Evolutionary conservation across 257 asterid species (phyloP).

Genomic region (Striga asiatica): DNA sequence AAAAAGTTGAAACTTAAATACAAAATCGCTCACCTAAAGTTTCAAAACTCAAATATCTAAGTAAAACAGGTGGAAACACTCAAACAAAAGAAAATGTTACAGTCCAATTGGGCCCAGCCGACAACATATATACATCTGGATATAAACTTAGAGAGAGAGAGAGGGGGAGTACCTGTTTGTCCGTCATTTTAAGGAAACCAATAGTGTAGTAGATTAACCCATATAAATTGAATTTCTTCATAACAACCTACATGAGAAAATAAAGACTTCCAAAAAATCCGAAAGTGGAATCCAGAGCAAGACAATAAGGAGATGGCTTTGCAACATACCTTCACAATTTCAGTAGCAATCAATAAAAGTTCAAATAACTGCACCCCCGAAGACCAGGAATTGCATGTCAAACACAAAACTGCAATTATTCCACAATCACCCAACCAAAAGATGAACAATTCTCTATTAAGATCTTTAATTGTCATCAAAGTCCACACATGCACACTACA

Average conservation of each 20-base stretch:
- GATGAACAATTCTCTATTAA: too few species aligned
- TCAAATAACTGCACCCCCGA: slow-evolving; percentile 66
- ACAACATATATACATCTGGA: neutral
- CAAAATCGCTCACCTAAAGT: neutral
- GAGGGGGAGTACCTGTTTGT: slow-evolving; percentile 62
- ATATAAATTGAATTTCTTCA: slow-evolving; percentile 53
- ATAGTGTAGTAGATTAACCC: slow-evolving; percentile 78
- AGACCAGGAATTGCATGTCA: slow-evolving; percentile 19
- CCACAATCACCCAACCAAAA: slow-evolving; percentile 3
- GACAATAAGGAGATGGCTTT: slow-evolving; percentile 10
- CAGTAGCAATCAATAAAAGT: slow-evolving; percentile 66
- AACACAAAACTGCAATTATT: neutral
- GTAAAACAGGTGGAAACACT: too few species aligned
- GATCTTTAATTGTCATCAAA: too few species aligned
- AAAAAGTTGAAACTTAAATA: neutral
- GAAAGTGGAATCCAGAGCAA: slow-evolving; percentile 1
- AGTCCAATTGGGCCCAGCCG: neutral
- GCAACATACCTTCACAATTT: slow-evolving; percentile 63
- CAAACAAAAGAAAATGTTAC: neutral
- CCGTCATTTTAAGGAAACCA: slow-evolving; percentile 87
- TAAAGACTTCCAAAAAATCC: slow-evolving; percentile 8
- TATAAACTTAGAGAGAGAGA: too few species aligned
- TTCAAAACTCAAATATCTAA: neutral
- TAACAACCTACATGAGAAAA: slow-evolving; percentile 40
- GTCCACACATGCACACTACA: too few species aligned